Evolutionary conservation across 2,329 filamentous ascomycete genomes (phyloP), one percentile per base, ranked within the genome.

Genomic region (Trichophyton simii): DNA sequence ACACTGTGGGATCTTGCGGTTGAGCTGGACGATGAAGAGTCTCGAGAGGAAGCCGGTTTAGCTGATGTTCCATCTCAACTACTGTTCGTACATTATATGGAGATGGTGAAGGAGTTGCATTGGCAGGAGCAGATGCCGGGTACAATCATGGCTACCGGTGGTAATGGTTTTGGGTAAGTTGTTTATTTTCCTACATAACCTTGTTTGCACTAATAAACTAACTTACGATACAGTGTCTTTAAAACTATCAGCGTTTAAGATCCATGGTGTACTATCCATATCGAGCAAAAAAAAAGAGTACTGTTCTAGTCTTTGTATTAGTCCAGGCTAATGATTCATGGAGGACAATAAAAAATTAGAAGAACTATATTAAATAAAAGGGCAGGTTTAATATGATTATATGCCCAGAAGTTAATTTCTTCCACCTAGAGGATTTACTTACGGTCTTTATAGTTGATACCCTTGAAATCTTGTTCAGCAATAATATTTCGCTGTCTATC

Each of bases 101-200:
- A 95, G 69, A 86, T 89, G 68, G 91, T 91, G 61, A 97, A 96
- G 82, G 94, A 99, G 77, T 78, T 91, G 42, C 94, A 99, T 77
- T 99, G 94, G 92, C 92, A 97, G 77, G 88, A 88, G 38, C 94
- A 99, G 78, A 96, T 97, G 72, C 88, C 90, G 0, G 94, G 94
- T 34, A 86, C 85, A 38, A 77, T 97, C 64, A 86, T 97, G 76
- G 91, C 90, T 1, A 99, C 94, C 0, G 94, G 94, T 8, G 87
- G 91, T 70, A 86, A 86, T 75, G 85, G 85, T 59, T 96, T 99
- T 75, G 82, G 82, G 80, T 81, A 75, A 68, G 52, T 55, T 42
- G 18, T 38, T 55, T 62, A 22, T 6, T 38, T 36, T 34, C 50
- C 22, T 22, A 20, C 2, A 7, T 8, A 28, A 7, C 50, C 11